Percentiles rank a stretch among this genome's conserved stretches.
phyloP scores from a whole-genome alignment of 2,329 filamentous ascomycete genomes.

The Teratosphaeria viscida region DNA sequence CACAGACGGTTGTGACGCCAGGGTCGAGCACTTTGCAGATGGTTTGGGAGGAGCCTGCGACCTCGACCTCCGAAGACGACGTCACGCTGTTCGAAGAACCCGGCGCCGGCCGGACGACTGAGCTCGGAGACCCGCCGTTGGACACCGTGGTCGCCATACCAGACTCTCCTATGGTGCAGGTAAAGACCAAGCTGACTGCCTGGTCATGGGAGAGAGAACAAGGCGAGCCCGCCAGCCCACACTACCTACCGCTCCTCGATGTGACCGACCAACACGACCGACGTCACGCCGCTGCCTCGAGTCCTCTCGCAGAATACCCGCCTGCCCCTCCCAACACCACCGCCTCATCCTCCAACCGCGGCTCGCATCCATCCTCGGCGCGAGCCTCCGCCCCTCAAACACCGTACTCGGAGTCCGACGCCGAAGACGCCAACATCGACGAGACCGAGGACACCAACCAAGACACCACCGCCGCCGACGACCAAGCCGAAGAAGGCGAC shows the following conservation, averaged over 20 bases:
- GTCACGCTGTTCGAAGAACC: constrained; percentile 2
- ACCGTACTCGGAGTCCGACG: not conserved
- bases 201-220: constrained; percentile 17
- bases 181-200: constrained; percentile 16
- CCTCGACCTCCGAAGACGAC: constrained; percentile 7
- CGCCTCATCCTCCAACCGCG: constrained; percentile 9
- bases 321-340: constrained; percentile 18
- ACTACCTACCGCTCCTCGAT: constrained; percentile 8
- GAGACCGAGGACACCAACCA: not conserved
- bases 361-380: constrained; percentile 7
- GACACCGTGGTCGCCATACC: not conserved
- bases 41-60: constrained; percentile 15
- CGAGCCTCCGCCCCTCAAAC: constrained; percentile 5
- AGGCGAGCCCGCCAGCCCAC: constrained; percentile 3
- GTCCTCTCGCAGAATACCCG: constrained; percentile 6
- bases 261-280: constrained; percentile 3
- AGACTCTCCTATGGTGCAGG: constrained; percentile 10
- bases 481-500: not conserved
- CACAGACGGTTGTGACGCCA: constrained; percentile 13
- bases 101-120: not conserved
- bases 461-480: not conserved
- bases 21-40: constrained; percentile 15
- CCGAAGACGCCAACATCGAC: not conserved
- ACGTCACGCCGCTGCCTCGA: not conserved
- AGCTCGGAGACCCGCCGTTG: constrained; percentile 1